phyloP scores from a whole-genome alignment of 345 rosid species.

The Ricinus communis region DNA sequence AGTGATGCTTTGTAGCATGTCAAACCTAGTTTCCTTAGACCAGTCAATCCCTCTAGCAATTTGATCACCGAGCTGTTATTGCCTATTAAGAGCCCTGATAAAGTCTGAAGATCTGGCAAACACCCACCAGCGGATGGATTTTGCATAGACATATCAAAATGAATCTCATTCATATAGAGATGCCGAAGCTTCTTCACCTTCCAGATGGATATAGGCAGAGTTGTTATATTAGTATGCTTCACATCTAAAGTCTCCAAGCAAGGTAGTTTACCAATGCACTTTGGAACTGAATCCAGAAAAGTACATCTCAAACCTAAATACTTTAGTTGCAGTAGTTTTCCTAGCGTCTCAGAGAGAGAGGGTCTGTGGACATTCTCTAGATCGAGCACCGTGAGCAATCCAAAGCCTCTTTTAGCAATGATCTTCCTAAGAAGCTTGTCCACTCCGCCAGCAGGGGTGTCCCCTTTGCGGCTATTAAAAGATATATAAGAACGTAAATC shows the following conservation, averaged over 20 bases:
- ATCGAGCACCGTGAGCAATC: slow-evolving; percentile 37
- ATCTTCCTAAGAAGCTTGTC: slow-evolving; percentile 8
- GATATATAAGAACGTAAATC: slow-evolving; percentile 28
- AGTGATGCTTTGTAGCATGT: slow-evolving; percentile 19
- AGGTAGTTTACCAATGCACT: slow-evolving; percentile 21
- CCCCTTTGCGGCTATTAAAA: slow-evolving; percentile 18
- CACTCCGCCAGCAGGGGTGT: slow-evolving; percentile 22
- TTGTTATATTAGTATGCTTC: slow-evolving; percentile 38
- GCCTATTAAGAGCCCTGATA: slow-evolving; percentile 34
- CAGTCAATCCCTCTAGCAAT: background rate
- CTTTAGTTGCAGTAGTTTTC: slow-evolving; percentile 24
- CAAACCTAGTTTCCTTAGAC: slow-evolving; percentile 31
- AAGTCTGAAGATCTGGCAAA: slow-evolving; percentile 25
- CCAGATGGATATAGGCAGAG: slow-evolving; percentile 35
- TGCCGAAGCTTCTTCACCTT: slow-evolving; percentile 25
- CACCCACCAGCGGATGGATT: background rate
- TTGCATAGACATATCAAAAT: slow-evolving; percentile 1
- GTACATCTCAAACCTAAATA: slow-evolving; percentile 39
- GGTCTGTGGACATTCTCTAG: slow-evolving; percentile 43
- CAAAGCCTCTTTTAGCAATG: slow-evolving; percentile 1
- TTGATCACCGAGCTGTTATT: background rate
- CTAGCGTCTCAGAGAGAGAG: slow-evolving; percentile 19
- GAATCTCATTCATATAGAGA: slow-evolving; percentile 30
- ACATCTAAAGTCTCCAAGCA: slow-evolving; percentile 41
- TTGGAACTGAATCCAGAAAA: slow-evolving; percentile 32